These are phyloP conservation scores for Globisporangium spinosum DNA, from an alignment of 352 stramenopile species.

Conservation along the genomic window DNA sequence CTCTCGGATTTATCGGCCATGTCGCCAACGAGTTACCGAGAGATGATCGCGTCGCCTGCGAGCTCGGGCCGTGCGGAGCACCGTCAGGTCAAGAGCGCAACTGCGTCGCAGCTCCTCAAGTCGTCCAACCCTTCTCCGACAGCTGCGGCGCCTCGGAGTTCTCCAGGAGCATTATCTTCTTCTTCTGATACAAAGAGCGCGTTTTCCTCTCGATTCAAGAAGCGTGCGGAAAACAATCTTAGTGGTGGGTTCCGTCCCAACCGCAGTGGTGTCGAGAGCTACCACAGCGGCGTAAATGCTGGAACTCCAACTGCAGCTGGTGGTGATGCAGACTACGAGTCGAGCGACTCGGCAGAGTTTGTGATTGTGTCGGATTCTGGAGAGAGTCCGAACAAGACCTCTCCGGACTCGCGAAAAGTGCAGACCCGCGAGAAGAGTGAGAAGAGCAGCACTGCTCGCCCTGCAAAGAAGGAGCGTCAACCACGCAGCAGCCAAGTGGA, in stretches of 20 bases:
- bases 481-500: constrained; percentile 7
- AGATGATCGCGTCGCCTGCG: constrained; percentile 10
- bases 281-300: background rate
- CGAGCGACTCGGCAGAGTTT: constrained; percentile 17
- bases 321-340: constrained; percentile 17
- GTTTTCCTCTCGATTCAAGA: constrained; percentile 1
- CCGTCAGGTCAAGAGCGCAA: background rate
- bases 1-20: constrained; percentile 1
- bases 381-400: constrained; percentile 17
- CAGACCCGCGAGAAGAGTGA: constrained; percentile 22
- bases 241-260: background rate
- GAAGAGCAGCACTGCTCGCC: constrained; percentile 19
- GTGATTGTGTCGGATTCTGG: constrained; percentile 13
- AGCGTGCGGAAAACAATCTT: constrained; percentile 1
- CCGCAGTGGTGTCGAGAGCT: background rate
- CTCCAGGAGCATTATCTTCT: background rate
- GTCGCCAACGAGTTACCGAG: constrained; percentile 12
- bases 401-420: constrained; percentile 12
- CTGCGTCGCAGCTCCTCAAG: background rate
- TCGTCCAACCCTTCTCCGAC: background rate
- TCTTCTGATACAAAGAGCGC: constrained; percentile 1
- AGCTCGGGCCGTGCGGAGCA: constrained; percentile 1
- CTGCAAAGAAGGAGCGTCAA: constrained; percentile 21
- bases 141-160: background rate
- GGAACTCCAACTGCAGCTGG: background rate